Evolutionary conservation across 257 asterid genomes (phyloP).

Genomic region (Salvia hispanica): DNA sequence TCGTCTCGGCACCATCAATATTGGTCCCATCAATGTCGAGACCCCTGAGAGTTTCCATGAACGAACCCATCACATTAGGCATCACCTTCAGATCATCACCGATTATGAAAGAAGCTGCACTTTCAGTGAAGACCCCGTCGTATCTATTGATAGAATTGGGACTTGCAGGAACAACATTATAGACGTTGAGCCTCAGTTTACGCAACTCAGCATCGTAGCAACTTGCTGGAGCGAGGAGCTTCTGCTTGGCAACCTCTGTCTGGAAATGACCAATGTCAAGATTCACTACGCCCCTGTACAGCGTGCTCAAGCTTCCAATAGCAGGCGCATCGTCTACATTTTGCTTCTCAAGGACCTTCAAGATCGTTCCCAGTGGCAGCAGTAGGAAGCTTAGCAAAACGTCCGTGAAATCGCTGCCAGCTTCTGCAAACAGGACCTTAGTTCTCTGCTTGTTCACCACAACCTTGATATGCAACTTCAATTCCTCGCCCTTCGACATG

Average conservation of each 20-base stretch:
- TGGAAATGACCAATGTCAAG: constrained; percentile 21
- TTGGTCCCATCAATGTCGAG: neutral
- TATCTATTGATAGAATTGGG: neutral
- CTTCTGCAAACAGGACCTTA: constrained; percentile 37
- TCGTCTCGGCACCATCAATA: neutral
- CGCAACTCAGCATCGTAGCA: neutral
- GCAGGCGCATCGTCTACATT: neutral
- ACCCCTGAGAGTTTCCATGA: constrained; percentile 1
- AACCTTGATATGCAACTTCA: constrained; percentile 10
- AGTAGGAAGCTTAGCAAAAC: constrained; percentile 34
- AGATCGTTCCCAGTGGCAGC: constrained; percentile 33
- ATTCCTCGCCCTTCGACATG: neutral
- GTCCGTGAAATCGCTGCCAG: constrained; percentile 28
- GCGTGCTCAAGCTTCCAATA: constrained; percentile 32
- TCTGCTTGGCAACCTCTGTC: neutral
- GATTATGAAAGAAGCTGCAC: constrained; percentile 8
- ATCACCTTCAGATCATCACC: constrained; percentile 25
- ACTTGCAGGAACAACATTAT: neutral
- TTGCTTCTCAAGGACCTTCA: neutral
- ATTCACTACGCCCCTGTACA: constrained; percentile 15
- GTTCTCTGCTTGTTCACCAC: constrained; percentile 18
- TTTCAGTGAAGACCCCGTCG: constrained; percentile 21
- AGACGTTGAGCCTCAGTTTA: neutral
- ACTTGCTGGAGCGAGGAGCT: constrained; percentile 17
- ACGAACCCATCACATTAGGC: constrained; percentile 15